These are phyloP conservation scores for Stephania cephalantha DNA, from an alignment of 164 flowering plant species.

Conservation along the genomic window DNA sequence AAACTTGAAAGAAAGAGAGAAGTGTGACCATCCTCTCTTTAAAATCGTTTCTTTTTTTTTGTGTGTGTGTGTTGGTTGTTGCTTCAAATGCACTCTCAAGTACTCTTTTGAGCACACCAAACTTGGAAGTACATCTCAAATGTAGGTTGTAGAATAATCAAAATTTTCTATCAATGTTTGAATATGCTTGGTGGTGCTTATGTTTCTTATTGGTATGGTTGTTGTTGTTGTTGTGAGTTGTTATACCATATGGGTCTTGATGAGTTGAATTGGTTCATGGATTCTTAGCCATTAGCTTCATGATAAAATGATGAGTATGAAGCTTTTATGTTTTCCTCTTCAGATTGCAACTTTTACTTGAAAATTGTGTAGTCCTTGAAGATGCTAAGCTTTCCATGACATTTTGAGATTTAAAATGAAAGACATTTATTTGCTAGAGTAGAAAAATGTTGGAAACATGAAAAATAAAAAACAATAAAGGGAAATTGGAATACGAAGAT, in stretches of 20 bases:
- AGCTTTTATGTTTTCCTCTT: not conserved
- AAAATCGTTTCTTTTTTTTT: too few relatives aligned
- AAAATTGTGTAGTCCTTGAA: not conserved
- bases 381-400: too few relatives aligned
- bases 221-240: not conserved
- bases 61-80: too few relatives aligned
- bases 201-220: not conserved
- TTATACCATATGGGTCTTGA: not conserved
- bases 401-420: too few relatives aligned
- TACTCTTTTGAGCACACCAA: too few relatives aligned
- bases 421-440: too few relatives aligned
- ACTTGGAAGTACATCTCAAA: not conserved
- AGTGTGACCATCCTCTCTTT: too few relatives aligned
- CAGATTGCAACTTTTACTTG: not conserved
- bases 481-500: too few relatives aligned
- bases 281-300: not conserved
- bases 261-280: not conserved
- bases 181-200: not conserved
- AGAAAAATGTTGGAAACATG: too few relatives aligned
- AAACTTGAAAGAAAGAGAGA: too few relatives aligned
- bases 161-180: not conserved
- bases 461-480: too few relatives aligned
- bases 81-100: too few relatives aligned
- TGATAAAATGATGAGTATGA: not conserved
- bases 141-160: not conserved